Evolutionary conservation across 108 stramenopile species (phyloP).

Genomic region (Cyclostephanos tholiformis): DNA sequence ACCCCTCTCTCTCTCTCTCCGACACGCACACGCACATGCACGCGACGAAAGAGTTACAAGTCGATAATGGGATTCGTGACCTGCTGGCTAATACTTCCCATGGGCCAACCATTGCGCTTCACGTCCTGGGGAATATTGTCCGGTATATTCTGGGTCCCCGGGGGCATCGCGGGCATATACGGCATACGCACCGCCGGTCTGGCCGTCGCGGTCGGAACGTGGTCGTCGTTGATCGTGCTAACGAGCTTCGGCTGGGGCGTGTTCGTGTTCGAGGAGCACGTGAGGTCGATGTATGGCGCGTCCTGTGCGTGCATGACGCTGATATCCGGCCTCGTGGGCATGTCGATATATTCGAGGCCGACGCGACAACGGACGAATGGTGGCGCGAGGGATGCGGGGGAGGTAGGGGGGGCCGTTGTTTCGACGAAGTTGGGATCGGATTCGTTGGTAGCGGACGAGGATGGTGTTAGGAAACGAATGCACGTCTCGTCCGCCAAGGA

Average conservation of each 20-base stretch:
- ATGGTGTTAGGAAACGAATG: slow-evolving; percentile 9
- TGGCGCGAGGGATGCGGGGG: not conserved
- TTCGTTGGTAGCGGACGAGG: slow-evolving; percentile 2
- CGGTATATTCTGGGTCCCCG: slow-evolving; percentile 77
- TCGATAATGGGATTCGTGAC: slow-evolving; percentile 73
- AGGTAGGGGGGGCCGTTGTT: not conserved
- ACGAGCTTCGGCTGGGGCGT: slow-evolving; percentile 64
- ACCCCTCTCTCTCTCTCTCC: not conserved
- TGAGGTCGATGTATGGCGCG: slow-evolving; percentile 19
- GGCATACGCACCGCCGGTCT: slow-evolving; percentile 74
- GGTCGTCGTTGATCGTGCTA: slow-evolving; percentile 70
- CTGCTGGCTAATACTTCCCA: slow-evolving; percentile 51
- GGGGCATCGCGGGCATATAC: slow-evolving; percentile 55
- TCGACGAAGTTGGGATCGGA: not conserved
- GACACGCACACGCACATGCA: too few relatives aligned
- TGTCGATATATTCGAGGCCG: slow-evolving; percentile 36
- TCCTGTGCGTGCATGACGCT: slow-evolving; percentile 28
- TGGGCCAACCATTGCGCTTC: slow-evolving; percentile 58
- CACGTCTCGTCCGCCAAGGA: slow-evolving; percentile 10
- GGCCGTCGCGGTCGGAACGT: slow-evolving; percentile 72
- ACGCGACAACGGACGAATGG: not conserved
- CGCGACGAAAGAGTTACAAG: slow-evolving; percentile 24
- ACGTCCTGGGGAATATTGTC: slow-evolving; percentile 77
- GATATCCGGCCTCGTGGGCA: slow-evolving; percentile 33
- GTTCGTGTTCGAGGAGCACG: slow-evolving; percentile 68